These are phyloP conservation scores for Suillus subaureus DNA, from an alignment of 768 basidiomycete genomes.

Conservation along the genomic window DNA sequence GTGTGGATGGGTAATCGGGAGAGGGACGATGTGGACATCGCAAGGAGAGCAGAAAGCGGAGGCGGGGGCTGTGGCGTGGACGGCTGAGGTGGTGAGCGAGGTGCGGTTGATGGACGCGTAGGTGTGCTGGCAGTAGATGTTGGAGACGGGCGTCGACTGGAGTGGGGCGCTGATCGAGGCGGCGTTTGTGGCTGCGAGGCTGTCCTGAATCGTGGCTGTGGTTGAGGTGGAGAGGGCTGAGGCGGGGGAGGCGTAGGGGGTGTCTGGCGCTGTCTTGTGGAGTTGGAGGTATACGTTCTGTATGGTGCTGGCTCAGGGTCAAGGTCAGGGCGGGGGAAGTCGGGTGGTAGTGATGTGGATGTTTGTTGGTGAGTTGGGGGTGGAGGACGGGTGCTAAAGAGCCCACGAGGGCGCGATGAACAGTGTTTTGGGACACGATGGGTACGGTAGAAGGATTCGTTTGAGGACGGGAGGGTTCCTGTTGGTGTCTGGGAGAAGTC, in stretches of 20 bases:
- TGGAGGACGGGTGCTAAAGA: constrained; percentile 18
- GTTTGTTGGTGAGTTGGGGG: constrained; percentile 25
- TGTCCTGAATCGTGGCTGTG: constrained; percentile 18
- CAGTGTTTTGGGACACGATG: constrained; percentile 26
- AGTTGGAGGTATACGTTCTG: background rate
- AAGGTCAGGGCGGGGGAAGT: constrained; percentile 1
- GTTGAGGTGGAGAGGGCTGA: constrained; percentile 13
- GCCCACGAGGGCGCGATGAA: background rate
- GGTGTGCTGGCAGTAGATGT: constrained; percentile 18
- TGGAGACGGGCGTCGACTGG: constrained; percentile 12
- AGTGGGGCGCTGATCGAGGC: background rate
- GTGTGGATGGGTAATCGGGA: constrained; percentile 62
- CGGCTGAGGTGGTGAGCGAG: constrained; percentile 31
- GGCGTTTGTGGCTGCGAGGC: constrained; percentile 14
- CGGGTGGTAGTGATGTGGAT: constrained; percentile 23
- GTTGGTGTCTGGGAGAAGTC: constrained; percentile 48
- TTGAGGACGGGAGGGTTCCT: constrained; percentile 60
- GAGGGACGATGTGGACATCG: constrained; percentile 59
- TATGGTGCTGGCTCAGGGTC: background rate
- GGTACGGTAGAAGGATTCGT: constrained; percentile 54
- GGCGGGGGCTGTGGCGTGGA: constrained; percentile 39
- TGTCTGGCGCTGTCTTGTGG: constrained; percentile 9
- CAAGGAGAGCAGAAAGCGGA: constrained; percentile 68
- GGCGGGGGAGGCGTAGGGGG: background rate
- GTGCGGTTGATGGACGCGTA: constrained; percentile 14